Base-by-base conservation (phyloP, 2,329 filamentous ascomycete species). In the Grosmannia huntii region DNA sequence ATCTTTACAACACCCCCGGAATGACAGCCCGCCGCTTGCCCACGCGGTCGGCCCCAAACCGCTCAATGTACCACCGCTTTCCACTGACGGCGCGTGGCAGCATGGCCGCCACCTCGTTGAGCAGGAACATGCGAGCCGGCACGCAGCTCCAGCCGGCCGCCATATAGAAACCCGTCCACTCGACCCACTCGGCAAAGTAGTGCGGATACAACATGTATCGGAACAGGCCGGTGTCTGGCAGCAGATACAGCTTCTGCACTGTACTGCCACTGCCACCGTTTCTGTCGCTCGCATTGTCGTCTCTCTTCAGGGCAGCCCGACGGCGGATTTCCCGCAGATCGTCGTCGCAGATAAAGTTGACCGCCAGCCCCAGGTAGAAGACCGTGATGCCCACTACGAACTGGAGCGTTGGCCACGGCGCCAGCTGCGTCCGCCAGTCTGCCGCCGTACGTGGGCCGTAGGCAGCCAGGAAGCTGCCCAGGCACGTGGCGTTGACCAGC, bases 101-200 rank as follows among this genome's bases (percentile, higher is more conserved):
- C 92, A 97, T 99, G 10, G 87, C 85, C n/a, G 84, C 73, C 55
- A 99, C 73, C 73, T 96, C 90, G 69, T 96, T 97, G 53, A 95
- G 63, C 51, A 96, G 66, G 68, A 97, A 97, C 55, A 80, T 81
- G 66, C 90, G 76, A 27, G 90, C 92, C 0, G 94, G 92, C 53
- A 82, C 74, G 67, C 85, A 89, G 5, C 73, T 71, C 73, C 76
- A 80, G 1, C 84, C 84, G 59, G 85, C 80, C 64, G 87, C 80
- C 70, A 96, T 80, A 76, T 86, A 90, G 70, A 90, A 99, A 0
- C 94, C 94, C 4, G 80, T 71, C 94, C 94, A 99, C 76, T 99
- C 94, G 57, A 96, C 70, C 94, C 94, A 99, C 74, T 99, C 94
- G 68, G 86, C 87, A n/a, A 95, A 77, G 70, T 96, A 99, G 70